A percentile compares a stretch with the other conserved stretches of the same genome.
Evolutionary conservation across 345 rosid genomes (phyloP).

Genomic region (Rhodomyrtus tomentosa): DNA sequence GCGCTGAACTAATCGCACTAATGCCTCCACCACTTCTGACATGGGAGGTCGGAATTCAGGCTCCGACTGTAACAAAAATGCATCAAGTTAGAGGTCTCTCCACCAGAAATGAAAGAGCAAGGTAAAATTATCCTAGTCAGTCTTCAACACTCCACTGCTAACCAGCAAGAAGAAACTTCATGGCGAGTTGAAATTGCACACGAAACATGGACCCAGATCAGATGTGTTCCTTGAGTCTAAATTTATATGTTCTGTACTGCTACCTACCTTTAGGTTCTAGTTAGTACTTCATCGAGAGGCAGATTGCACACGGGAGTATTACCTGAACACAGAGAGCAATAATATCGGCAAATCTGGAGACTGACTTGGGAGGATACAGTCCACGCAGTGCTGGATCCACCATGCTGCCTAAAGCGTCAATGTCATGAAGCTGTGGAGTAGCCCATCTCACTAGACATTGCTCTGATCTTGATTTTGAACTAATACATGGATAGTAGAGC

Average conservation of each 20-base stretch:
- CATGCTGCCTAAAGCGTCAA: conserved; percentile 1
- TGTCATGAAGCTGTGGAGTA: conserved; percentile 2
- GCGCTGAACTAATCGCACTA: conserved; percentile 59
- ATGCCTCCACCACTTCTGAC: conserved; percentile 77
- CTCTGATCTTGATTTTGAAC: conserved; percentile 1
- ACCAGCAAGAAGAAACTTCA: background rate
- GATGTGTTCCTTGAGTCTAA: background rate
- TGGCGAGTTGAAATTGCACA: background rate
- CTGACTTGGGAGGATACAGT: background rate
- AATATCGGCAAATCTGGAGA: background rate
- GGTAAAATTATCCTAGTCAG: background rate
- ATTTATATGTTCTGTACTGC: background rate
- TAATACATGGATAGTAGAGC: background rate
- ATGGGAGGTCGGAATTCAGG: conserved; percentile 75
- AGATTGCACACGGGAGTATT: background rate
- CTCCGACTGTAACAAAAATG: conserved; percentile 34
- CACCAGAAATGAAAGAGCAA: background rate
- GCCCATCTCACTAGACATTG: conserved; percentile 4
- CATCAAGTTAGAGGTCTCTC: background rate
- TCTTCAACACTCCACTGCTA: background rate
- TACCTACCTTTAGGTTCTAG: background rate
- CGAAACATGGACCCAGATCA: background rate
- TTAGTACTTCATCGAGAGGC: background rate
- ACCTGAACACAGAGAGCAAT: conserved; percentile 2
- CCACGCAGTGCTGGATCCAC: conserved; percentile 1